Evolutionary conservation across 2,329 filamentous ascomycete species (phyloP).

Genomic region (Trichoderma guizhouense): DNA sequence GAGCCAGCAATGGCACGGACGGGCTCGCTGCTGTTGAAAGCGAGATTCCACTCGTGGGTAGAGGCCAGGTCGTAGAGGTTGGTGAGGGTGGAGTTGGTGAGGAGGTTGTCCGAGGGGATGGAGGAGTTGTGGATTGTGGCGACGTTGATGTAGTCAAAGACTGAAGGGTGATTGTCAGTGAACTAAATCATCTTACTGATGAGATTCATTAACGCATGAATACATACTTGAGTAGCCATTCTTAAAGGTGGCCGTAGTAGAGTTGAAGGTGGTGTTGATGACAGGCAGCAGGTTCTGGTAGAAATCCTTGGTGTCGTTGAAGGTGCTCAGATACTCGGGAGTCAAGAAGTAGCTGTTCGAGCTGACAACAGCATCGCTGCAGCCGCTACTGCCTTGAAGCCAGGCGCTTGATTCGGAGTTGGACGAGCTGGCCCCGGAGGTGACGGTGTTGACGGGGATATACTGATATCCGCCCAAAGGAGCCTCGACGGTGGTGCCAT

Average conservation of each 20-base stretch:
- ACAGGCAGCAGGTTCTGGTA: constrained; percentile 53
- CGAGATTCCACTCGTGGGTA: constrained; percentile 75
- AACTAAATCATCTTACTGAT: not conserved
- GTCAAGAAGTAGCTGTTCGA: constrained; percentile 54
- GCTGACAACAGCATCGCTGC: constrained; percentile 52
- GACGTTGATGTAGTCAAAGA: constrained; percentile 61
- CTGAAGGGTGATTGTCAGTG: constrained; percentile 26
- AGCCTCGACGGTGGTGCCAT: constrained; percentile 62
- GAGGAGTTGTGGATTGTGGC: constrained; percentile 57
- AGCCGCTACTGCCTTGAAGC: constrained; percentile 58
- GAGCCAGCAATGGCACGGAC: constrained; percentile 57
- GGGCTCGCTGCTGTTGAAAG: constrained; percentile 73
- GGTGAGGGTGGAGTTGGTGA: constrained; percentile 56
- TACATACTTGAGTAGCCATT: constrained; percentile 60
- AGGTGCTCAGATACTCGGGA: constrained; percentile 42
- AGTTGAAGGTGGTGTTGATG: constrained; percentile 49
- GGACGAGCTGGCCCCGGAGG: constrained; percentile 50
- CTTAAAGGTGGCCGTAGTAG: constrained; percentile 49
- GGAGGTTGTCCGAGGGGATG: constrained; percentile 56
- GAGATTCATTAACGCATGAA: no score
- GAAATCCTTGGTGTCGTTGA: constrained; percentile 56
- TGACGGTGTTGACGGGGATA: constrained; percentile 66
- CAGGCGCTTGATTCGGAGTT: constrained; percentile 56
- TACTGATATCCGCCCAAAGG: constrained; percentile 82
- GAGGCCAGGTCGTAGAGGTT: constrained; percentile 73